A percentile compares a stretch with the other conserved stretches of the same genome.
These are phyloP conservation scores for Aspergillus fructus DNA, from an alignment of 2,329 filamentous ascomycete species.

Conservation along the genomic window DNA sequence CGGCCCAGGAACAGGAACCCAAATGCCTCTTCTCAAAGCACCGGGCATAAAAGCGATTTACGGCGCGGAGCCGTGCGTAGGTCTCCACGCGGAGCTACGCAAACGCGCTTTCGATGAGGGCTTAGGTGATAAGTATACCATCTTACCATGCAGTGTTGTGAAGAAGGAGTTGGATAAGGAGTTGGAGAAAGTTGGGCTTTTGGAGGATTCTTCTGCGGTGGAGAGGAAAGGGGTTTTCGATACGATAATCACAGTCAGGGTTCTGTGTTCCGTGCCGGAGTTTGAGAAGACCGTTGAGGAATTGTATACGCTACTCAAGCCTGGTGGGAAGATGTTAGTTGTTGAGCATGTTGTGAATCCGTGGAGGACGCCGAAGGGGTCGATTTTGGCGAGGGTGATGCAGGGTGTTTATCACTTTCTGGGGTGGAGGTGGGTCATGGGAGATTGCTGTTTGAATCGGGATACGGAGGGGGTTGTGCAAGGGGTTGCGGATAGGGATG, in stretches of 20 bases:
- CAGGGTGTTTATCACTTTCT: slow-evolving; percentile 48
- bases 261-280: slow-evolving; percentile 55
- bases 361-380: slow-evolving; percentile 49
- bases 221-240: slow-evolving; percentile 48
- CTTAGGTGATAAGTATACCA: slow-evolving; percentile 49
- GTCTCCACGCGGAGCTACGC: slow-evolving; percentile 48
- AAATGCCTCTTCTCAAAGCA: slow-evolving; percentile 48
- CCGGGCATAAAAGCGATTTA: slow-evolving; percentile 50
- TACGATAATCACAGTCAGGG: slow-evolving; percentile 54
- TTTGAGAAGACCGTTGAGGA: slow-evolving; percentile 46
- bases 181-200: slow-evolving; percentile 43
- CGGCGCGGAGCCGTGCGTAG: slow-evolving; percentile 53
- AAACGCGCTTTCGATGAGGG: slow-evolving; percentile 42
- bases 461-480: slow-evolving; percentile 48
- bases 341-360: slow-evolving; percentile 58
- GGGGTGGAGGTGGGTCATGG: slow-evolving; percentile 55
- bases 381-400: slow-evolving; percentile 42
- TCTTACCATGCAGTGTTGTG: slow-evolving; percentile 51
- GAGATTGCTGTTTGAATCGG: slow-evolving; percentile 52
- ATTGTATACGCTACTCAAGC: slow-evolving; percentile 53
- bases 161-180: slow-evolving; percentile 47
- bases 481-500: slow-evolving; percentile 42
- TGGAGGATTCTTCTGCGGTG: slow-evolving; percentile 11
- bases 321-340: slow-evolving; percentile 55
- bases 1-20: slow-evolving; percentile 54